Evolutionary conservation across 805 yeast genomes (phyloP).

Genomic region (Suhomyces sp.): DNA sequence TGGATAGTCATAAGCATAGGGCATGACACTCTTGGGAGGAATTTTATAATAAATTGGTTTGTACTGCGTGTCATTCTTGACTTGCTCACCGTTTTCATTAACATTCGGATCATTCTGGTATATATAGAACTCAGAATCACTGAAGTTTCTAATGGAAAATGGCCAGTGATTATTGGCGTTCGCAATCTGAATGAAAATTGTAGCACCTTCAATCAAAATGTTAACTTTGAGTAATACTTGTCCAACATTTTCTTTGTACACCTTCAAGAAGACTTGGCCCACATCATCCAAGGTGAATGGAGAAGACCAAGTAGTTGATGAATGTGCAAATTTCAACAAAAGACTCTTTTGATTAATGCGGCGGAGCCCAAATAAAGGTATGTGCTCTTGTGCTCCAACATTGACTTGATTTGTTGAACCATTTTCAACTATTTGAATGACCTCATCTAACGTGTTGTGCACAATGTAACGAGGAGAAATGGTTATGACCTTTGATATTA

Average conservation of each 20-base stretch:
- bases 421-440: constrained; percentile 62
- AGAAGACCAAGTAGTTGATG: constrained; percentile 73
- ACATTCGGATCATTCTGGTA: constrained; percentile 79
- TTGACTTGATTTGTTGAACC: constrained; percentile 56
- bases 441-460: constrained; percentile 56
- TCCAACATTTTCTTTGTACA: constrained; percentile 60
- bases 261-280: constrained; percentile 76
- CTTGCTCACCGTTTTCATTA: constrained; percentile 61
- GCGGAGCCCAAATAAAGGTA: constrained; percentile 67
- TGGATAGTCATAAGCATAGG: constrained; percentile 97
- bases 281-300: constrained; percentile 83
- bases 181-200: constrained; percentile 71
- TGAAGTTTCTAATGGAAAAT: constrained; percentile 83
- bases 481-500: constrained; percentile 71
- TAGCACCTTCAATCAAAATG: constrained; percentile 73
- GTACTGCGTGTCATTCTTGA: constrained; percentile 53
- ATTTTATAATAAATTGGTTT: constrained; percentile 78
- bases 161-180: constrained; percentile 88
- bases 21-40: constrained; percentile 93
- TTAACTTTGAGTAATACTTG: constrained; percentile 73
- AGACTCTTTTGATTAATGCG: constrained; percentile 59
- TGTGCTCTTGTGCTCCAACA: constrained; percentile 46
- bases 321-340: constrained; percentile 55
- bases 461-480: constrained; percentile 81
- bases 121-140: constrained; percentile 80